Percentiles rank a stretch among this genome's conserved stretches.
Evolutionary conservation across 345 rosid species (phyloP).

Genomic region (Hibiscus tridactylites): DNA sequence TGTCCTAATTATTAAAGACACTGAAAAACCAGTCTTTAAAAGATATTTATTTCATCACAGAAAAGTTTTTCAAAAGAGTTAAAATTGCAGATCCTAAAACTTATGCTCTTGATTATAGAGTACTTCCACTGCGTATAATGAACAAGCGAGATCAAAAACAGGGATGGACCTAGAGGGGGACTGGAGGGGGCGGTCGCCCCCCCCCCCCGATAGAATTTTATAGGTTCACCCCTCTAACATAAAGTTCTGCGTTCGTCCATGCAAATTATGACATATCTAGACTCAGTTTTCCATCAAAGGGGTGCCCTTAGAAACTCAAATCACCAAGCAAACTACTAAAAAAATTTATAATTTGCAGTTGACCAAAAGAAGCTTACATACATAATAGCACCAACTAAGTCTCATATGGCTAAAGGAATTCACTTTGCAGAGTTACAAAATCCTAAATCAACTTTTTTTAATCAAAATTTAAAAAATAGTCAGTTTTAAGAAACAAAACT

Average conservation of each 20-base stretch:
- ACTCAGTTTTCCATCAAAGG: not conserved
- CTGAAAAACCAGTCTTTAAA: not conserved
- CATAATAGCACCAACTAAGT: not conserved
- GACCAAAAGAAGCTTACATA: not conserved
- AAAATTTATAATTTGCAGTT: not conserved
- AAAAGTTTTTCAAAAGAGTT: not conserved
- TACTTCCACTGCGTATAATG: not conserved
- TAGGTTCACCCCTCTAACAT: no score
- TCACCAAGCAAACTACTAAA: not conserved
- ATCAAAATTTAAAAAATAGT: not conserved
- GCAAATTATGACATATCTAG: not conserved
- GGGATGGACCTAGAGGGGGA: no score
- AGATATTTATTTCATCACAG: not conserved
- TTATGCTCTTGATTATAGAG: not conserved
- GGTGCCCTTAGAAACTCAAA: not conserved
- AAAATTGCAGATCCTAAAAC: not conserved
- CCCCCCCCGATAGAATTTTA: no score
- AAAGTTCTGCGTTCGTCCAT: no score
- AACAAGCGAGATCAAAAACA: not conserved
- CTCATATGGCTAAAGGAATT: not conserved
- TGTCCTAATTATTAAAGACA: constrained; percentile 1
- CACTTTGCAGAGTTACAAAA: not conserved
- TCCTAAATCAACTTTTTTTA: not conserved
- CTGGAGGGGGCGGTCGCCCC: no score
- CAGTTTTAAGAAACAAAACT: not conserved